A percentile compares a stretch with the other conserved stretches of the same genome.
Conservation (phyloP, 768 basidiomycete genomes). For the Pholiota molesta region DNA sequence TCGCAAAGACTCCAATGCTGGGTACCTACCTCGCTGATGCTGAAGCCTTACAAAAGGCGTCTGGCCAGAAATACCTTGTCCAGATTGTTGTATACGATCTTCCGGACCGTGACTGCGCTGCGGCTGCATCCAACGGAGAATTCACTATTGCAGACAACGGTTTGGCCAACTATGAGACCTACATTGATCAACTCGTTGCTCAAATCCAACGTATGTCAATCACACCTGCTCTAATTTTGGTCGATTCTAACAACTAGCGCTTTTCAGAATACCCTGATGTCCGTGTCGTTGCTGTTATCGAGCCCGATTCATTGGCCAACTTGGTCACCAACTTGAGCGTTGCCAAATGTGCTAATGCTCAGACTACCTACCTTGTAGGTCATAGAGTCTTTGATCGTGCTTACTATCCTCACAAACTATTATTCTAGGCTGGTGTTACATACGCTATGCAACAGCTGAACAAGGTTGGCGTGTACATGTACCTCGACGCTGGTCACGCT, state of each 20-base stretch:
- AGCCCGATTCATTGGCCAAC: slow-evolving; percentile 71
- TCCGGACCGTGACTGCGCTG: slow-evolving; percentile 69
- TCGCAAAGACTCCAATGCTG: slow-evolving; percentile 56
- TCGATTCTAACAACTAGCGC: background rate
- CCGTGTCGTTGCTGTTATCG: slow-evolving; percentile 65
- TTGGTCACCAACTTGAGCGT: slow-evolving; percentile 69
- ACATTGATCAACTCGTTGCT: slow-evolving; percentile 66
- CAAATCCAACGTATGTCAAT: slow-evolving; percentile 48
- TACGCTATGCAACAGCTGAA: slow-evolving; percentile 62
- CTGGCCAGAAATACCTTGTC: slow-evolving; percentile 51
- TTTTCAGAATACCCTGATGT: slow-evolving; percentile 56
- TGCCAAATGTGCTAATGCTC: slow-evolving; percentile 55
- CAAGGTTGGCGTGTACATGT: slow-evolving; percentile 58
- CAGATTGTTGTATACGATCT: slow-evolving; percentile 62
- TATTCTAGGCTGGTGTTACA: slow-evolving; percentile 43
- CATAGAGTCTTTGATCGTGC: background rate
- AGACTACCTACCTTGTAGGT: slow-evolving; percentile 51
- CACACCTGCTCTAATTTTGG: background rate
- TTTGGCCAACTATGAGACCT: slow-evolving; percentile 54
- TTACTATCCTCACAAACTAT: background rate
- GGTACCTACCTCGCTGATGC: slow-evolving; percentile 62
- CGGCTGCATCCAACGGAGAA: slow-evolving; percentile 67
- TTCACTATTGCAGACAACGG: slow-evolving; percentile 61
- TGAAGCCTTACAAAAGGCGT: slow-evolving; percentile 42
- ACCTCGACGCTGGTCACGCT: slow-evolving; percentile 65